phyloP scores from a whole-genome alignment of 179 eudicot species.

The Actinidia polygama region DNA sequence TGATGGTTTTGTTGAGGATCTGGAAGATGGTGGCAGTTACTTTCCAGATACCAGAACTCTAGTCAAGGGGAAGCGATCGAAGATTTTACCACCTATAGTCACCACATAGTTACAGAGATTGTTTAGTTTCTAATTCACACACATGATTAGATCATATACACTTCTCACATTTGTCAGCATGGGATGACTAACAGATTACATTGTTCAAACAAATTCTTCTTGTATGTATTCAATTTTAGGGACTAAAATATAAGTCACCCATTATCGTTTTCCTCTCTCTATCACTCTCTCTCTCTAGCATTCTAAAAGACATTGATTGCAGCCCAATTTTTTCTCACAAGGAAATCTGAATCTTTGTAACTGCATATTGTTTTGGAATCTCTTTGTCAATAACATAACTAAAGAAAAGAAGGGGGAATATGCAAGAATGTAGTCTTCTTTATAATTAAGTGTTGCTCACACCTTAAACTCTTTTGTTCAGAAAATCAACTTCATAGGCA shows the following conservation, averaged over 20 bases:
- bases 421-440: too few species aligned
- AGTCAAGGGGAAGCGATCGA: constrained; percentile 80
- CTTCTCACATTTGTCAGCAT: neutral
- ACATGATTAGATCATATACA: neutral
- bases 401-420: too few species aligned
- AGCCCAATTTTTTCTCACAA: too few species aligned
- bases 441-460: too few species aligned
- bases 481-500: too few species aligned
- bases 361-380: too few species aligned
- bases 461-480: too few species aligned
- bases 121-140: neutral
- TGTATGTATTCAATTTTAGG: neutral
- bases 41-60: constrained; percentile 85
- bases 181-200: neutral
- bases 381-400: too few species aligned
- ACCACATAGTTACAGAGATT: constrained; percentile 58
- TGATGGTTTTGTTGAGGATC: constrained; percentile 65
- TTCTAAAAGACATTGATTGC: too few species aligned
- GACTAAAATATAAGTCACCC: neutral
- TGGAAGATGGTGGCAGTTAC: constrained; percentile 31
- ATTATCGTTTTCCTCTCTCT: neutral
- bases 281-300: too few species aligned
- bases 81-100: constrained; percentile 66
- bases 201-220: neutral
- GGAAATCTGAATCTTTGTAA: too few species aligned